phyloP scores from a whole-genome alignment of 23 red algal genomes.

The Gracilariopsis chorda region DNA sequence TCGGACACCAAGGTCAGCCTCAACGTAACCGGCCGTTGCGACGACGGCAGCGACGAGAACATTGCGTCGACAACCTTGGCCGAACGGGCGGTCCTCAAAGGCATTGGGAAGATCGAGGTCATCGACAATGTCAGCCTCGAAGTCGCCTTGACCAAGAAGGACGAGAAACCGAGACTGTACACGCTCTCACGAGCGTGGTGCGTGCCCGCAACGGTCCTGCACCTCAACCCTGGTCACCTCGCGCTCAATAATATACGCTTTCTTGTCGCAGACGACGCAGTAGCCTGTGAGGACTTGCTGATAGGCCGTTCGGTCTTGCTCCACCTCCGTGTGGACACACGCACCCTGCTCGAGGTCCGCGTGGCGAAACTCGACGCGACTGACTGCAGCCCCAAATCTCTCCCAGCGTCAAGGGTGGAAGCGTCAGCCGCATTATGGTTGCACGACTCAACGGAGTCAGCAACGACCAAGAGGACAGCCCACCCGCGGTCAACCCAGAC shows the following conservation, averaged over 20 bases:
- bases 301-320: neutral
- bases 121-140: neutral
- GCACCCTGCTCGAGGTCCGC: neutral
- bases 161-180: neutral
- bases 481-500: neutral
- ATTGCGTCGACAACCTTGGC: constrained; percentile 2
- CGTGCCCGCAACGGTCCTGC: neutral
- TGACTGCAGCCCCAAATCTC: neutral
- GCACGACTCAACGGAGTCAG: neutral
- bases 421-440: neutral
- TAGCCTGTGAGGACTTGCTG: neutral
- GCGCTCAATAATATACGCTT: neutral
- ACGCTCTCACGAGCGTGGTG: neutral
- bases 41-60: constrained; percentile 34
- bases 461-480: neutral
- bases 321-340: neutral
- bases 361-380: neutral
- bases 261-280: neutral
- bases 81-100: neutral
- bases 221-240: neutral
- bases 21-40: constrained; percentile 6
- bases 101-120: constrained; percentile 12
- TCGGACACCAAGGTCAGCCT: neutral
- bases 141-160: neutral
- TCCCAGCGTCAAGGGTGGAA: neutral